Conservation (phyloP, 1,284 basidiomycete species). For the Porodaedalea pini region DNA sequence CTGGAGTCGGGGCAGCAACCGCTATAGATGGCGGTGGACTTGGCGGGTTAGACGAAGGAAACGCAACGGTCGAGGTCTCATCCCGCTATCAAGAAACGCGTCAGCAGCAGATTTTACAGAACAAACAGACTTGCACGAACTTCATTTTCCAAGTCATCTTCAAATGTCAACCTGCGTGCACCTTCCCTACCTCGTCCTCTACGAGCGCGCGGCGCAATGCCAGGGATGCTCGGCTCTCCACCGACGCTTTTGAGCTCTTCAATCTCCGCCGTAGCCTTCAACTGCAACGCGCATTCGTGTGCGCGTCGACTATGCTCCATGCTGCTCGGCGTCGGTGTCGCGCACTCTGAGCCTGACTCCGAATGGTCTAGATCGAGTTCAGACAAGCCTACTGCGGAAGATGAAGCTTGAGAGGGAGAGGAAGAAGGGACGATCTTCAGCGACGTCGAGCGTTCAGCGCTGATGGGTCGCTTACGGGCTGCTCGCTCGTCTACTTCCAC, state of each 20-base stretch:
- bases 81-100: not conserved
- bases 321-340: conserved; percentile 10
- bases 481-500: not conserved
- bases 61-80: conserved; percentile 5
- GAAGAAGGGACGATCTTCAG: not conserved
- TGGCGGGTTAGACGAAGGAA: conserved; percentile 1
- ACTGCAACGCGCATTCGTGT: not conserved
- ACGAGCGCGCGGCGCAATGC: conserved; percentile 8
- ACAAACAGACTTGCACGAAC: not conserved
- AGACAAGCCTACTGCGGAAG: not conserved
- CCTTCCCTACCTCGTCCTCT: not conserved
- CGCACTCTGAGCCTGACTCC: conserved; percentile 16
- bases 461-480: conserved; percentile 7
- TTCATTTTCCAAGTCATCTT: conserved; percentile 8
- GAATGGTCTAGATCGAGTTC: not conserved
- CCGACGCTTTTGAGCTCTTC: not conserved
- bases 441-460: not conserved
- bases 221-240: not conserved
- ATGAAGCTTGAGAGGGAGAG: not conserved
- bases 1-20: not conserved
- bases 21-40: not conserved
- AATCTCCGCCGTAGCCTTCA: not conserved
- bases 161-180: not conserved
- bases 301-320: not conserved
- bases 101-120: not conserved